Conservation (phyloP, 345 rosid species). For the Excoecaria cochinchinensis region DNA sequence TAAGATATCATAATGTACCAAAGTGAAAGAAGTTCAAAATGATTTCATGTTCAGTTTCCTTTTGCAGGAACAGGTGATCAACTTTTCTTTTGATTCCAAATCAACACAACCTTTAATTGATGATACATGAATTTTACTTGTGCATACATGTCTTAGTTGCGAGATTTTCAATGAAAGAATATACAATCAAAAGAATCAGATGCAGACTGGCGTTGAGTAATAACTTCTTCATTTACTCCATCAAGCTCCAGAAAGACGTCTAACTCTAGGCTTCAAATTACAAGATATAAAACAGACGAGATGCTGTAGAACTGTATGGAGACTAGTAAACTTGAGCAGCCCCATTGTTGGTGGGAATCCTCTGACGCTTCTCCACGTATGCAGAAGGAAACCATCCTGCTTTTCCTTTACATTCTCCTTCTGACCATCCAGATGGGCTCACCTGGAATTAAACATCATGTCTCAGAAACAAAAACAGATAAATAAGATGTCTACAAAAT, state of each 20-base stretch:
- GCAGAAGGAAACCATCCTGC: constrained; percentile 97
- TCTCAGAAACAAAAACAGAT: constrained; percentile 1
- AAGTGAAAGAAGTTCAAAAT: no score
- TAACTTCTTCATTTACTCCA: neutral
- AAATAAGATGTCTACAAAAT: neutral
- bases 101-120: neutral
- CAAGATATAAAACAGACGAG: neutral
- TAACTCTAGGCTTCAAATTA: neutral
- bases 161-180: constrained; percentile 10
- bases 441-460: constrained; percentile 42
- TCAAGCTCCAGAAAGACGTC: neutral
- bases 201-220: neutral
- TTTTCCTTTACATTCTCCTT: constrained; percentile 93
- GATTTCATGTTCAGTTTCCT: no score
- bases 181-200: constrained; percentile 13
- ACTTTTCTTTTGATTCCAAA: neutral
- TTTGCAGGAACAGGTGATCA: neutral
- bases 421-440: constrained; percentile 84
- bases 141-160: neutral
- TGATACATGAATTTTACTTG: neutral
- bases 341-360: constrained; percentile 57
- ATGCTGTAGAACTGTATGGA: neutral
- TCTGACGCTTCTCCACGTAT: constrained; percentile 82
- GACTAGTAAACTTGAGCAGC: constrained; percentile 43
- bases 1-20: no score